Base-by-base conservation (phyloP, 768 basidiomycete species). In the Symmetrospora coprosmae region DNA sequence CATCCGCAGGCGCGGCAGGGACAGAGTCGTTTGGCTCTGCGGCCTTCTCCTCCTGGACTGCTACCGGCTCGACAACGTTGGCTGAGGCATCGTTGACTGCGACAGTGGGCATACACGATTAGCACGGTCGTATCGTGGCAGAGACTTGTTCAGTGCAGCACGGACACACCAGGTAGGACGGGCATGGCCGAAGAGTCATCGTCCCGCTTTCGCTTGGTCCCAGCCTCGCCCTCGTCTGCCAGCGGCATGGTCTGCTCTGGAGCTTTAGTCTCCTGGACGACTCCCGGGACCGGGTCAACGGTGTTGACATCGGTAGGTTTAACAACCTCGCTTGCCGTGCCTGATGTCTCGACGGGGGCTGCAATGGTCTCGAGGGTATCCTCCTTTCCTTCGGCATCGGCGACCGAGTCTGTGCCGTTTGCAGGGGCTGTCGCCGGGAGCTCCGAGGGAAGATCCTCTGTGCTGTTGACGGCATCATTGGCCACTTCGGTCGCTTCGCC, bases 191-290 rank as follows among this genome's bases (percentile, higher is more conserved):
- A 11, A 39, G 53, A 17, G 4, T 39, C 61, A 19, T 59, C 62
- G 35, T 63, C 62, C 23, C 30, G 51, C 38, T 63, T 63, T 6
- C 62, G 40, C 30, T 63, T 63, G 17, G 19, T 43, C 17, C 25
- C 23, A 8, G 30, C 59, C 21, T n/a, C 21, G 34, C 27, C 31
- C 3, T 60, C 59, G n/a, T 6, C 19, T 34, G 48, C 25, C 25
- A n/a, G 35, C 6, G 19, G 27, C 28, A 13, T 38, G 25, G 46
- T 50, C 59, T 14, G 8, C 33, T 34, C 23, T 13, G 43, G 8
- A 30, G 31, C 51, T 34, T 27, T 28, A 5, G 51, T 25, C 19
- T 47, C 30, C 11, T 33, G 21, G 14, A 52, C 50, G 19, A 52
- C 34, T 27, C 39, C 60, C 2, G 48, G 49, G 16, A 35, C 37